phyloP scores from a whole-genome alignment of 1,284 basidiomycete species.

The Puccinia coronata region DNA sequence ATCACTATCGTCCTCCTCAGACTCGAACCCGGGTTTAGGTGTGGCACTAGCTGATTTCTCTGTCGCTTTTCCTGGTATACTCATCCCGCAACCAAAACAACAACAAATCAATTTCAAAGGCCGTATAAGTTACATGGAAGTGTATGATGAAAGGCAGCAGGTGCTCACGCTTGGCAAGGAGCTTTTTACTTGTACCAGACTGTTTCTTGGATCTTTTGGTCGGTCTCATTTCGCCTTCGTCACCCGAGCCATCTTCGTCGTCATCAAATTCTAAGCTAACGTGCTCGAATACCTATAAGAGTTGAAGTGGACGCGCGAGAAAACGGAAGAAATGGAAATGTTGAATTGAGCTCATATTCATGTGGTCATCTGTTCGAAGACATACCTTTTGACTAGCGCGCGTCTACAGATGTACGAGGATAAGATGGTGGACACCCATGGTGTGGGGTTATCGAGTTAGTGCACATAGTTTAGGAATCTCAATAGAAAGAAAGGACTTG shows the following conservation, averaged over 20 bases:
- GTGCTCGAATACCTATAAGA: slow-evolving; percentile 8
- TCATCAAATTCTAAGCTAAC: slow-evolving; percentile 33
- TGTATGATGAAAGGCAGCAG: too few relatives aligned
- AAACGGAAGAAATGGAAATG: background rate
- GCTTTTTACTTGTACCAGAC: slow-evolving; percentile 22
- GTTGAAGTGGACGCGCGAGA: background rate
- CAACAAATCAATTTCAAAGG: background rate
- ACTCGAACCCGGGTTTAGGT: slow-evolving; percentile 50
- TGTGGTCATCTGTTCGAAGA: background rate
- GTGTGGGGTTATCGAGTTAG: background rate
- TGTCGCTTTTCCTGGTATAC: slow-evolving; percentile 17
- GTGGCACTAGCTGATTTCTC: slow-evolving; percentile 24
- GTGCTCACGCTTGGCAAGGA: slow-evolving; percentile 10
- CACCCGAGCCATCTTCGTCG: slow-evolving; percentile 6
- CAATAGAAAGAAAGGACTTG: slow-evolving; percentile 8
- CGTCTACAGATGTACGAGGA: background rate
- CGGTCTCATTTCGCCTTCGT: slow-evolving; percentile 24
- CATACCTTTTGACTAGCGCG: slow-evolving; percentile 48
- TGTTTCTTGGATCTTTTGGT: slow-evolving; percentile 47
- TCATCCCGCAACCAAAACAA: background rate
- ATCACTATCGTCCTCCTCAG: slow-evolving; percentile 47
- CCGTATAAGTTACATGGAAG: too few relatives aligned
- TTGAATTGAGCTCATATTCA: background rate
- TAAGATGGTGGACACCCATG: background rate
- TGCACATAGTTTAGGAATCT: background rate